Evolutionary conservation across 1,139 yeast genomes (phyloP), one percentile per base, ranked within the genome.

Genomic region (Geotrichum carabidarum): DNA sequence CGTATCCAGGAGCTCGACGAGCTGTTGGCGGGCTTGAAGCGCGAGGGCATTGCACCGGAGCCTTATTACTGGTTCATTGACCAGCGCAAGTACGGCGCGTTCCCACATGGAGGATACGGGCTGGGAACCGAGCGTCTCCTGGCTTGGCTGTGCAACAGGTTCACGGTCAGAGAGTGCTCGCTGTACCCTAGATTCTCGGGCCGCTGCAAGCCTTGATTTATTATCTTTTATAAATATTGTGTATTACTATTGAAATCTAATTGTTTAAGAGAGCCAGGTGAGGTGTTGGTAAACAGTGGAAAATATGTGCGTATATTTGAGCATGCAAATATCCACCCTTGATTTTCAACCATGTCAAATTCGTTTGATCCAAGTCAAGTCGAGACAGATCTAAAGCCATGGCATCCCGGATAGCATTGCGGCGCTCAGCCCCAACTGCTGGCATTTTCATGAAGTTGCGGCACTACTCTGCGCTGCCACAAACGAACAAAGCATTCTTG

Each of bases 61-160:
- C 74, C 80, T 22, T 93, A 93, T 80, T 91, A 93, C 78, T 93
- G 98, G 98, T 93, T 88, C 75, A 81, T 83, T 59, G 99, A 93
- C 71, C 94, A 86, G 76, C 84, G 99, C 75, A 86, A 86, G 74
- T 91, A 94, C 74, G 99, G 99, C 71, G 85, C 98, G 30, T 88
- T 89, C 74, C 97, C 97, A 49, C 99, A 93, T 70, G 99, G 99
- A 72, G 99, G 99, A 63, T 93, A 93, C 75, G 99, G 99, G 67
- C 75, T 93, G 62, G 99, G 99, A 63, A 88, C 97, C 50, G 99
- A 93, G 77, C 87, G 99, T 76, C 88, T 93, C 66, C 79, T 93
- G 64, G 99, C 99, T 40, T 93, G 99, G 99, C 80, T 93, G 70
- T 90, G 97, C 76, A 86, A 91, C 80, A 81, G 99, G 74, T 93